Evolutionary conservation across 768 basidiomycete genomes (phyloP).

Genomic region (Austroboletus festivus): DNA sequence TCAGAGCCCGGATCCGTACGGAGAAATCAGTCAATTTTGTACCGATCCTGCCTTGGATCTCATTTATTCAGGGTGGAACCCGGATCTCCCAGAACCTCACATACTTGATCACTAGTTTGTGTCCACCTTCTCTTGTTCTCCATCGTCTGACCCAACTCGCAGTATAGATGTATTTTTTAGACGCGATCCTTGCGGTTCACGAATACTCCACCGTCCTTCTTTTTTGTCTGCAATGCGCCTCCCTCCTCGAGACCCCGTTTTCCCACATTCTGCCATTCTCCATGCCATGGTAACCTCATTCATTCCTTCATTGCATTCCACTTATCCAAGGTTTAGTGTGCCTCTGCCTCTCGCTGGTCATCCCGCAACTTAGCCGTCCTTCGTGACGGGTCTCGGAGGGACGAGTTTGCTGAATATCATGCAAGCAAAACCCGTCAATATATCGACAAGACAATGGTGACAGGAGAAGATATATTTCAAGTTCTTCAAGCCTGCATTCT

Average conservation of each 20-base stretch:
- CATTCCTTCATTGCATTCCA: constrained; percentile 1
- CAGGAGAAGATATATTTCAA: constrained; percentile 80
- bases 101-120: constrained; percentile 74
- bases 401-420: constrained; percentile 84
- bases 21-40: constrained; percentile 36
- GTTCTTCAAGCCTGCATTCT: constrained; percentile 86
- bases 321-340: constrained; percentile 50
- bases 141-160: constrained; percentile 13
- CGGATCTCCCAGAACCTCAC: constrained; percentile 75
- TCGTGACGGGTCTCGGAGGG: constrained; percentile 75
- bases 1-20: constrained; percentile 49
- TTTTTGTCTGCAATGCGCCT: constrained; percentile 79
- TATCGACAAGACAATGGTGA: constrained; percentile 89
- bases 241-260: constrained; percentile 75
- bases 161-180: constrained; percentile 88
- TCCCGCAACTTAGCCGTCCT: constrained; percentile 63
- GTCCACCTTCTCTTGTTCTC: constrained; percentile 6
- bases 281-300: constrained; percentile 74
- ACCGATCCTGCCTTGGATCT: constrained; percentile 62
- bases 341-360: constrained; percentile 80
- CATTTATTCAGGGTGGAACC: constrained; percentile 78
- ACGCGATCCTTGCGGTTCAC: constrained; percentile 82
- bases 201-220: constrained; percentile 76
- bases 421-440: constrained; percentile 83
- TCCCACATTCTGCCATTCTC: constrained; percentile 86